These are phyloP conservation scores for Collybia sordida DNA, from an alignment of 768 basidiomycete species.

Conservation along the genomic window DNA sequence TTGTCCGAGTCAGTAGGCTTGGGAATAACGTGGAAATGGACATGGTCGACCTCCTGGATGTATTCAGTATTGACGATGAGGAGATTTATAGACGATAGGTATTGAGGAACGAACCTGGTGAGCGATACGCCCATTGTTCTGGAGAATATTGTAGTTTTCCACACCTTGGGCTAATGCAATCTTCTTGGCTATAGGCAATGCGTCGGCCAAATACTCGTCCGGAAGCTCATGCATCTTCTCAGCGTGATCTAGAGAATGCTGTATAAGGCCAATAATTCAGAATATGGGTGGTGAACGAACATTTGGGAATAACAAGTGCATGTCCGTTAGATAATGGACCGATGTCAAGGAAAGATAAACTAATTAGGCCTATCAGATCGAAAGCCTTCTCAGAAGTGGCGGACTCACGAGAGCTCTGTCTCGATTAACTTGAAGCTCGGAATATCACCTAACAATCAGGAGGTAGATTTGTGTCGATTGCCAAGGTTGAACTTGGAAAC, in stretches of 20 bases:
- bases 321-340: constrained; percentile 90
- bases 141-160: constrained; percentile 86
- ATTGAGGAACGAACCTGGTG: constrained; percentile 43
- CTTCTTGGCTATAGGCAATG: constrained; percentile 83
- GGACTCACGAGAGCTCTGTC: constrained; percentile 64
- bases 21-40: constrained; percentile 94
- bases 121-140: constrained; percentile 57
- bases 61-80: not conserved
- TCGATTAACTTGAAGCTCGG: constrained; percentile 86
- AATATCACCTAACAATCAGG: constrained; percentile 72
- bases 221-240: constrained; percentile 86
- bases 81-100: not conserved
- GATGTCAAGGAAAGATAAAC: constrained; percentile 91
- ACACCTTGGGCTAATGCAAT: constrained; percentile 74
- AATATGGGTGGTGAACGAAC: constrained; percentile 37
- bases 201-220: constrained; percentile 78
- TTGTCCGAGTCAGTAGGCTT: constrained; percentile 66
- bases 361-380: constrained; percentile 22
- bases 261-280: not conserved
- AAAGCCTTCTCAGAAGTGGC: no score
- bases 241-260: constrained; percentile 64
- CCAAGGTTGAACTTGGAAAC: no score
- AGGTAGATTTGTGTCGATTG: not conserved
- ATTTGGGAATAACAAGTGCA: constrained; percentile 90
- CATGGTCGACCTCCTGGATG: constrained; percentile 79